phyloP scores from a whole-genome alignment of 192 early-diverging fungal genomes.

The Backusella macrospora region DNA sequence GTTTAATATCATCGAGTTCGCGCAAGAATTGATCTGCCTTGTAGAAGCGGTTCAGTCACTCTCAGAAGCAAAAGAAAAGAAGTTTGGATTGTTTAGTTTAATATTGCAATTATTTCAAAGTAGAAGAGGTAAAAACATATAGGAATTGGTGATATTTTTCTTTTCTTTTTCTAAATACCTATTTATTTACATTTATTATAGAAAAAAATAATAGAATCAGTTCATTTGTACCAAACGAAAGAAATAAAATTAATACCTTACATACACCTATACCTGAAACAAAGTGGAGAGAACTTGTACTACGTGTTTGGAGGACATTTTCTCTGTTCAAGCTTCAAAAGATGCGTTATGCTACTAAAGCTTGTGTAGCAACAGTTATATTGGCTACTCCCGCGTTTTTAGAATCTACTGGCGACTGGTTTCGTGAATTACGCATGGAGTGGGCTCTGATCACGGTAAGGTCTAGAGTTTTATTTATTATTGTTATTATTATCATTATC shows the following conservation, averaged over 20 bases:
- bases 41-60: conserved; percentile 39
- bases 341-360: conserved; percentile 75
- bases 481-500: background rate
- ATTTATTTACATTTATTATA: background rate
- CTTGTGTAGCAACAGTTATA: conserved; percentile 63
- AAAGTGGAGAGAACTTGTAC: conserved; percentile 47
- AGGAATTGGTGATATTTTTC: background rate
- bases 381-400: conserved; percentile 70
- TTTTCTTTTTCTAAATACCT: background rate
- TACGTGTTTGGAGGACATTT: conserved; percentile 62
- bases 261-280: conserved; percentile 65
- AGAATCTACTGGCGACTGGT: conserved; percentile 53
- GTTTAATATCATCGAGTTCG: conserved; percentile 77
- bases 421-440: conserved; percentile 68
- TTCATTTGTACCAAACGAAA: conserved; percentile 39
- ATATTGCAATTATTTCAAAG: background rate
- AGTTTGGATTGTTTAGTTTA: background rate
- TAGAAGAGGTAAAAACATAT: background rate
- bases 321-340: conserved; percentile 69
- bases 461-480: background rate
- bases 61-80: conserved; percentile 11
- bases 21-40: conserved; percentile 59
- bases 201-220: background rate
- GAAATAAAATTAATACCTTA: conserved; percentile 47
- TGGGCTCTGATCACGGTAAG: conserved; percentile 77